Conservation (phyloP, 306 rosid species). For the Ormosia semicastrata region DNA sequence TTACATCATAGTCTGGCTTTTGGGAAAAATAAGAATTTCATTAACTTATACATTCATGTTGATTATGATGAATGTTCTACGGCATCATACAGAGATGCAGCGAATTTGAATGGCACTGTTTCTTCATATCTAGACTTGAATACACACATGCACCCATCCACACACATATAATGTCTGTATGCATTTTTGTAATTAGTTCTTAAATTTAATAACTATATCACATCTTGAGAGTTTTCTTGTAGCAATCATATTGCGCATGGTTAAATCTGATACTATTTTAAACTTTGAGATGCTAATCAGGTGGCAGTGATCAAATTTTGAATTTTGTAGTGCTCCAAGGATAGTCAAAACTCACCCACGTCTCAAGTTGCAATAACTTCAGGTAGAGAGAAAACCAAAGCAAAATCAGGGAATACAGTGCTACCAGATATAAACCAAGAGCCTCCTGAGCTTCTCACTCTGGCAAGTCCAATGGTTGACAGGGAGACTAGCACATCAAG, state of each 20-base stretch:
- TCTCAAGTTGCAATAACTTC: constrained; percentile 39
- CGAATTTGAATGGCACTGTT: constrained; percentile 1
- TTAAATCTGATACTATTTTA: constrained; percentile 12
- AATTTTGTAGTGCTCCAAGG: constrained; percentile 55
- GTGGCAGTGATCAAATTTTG: constrained; percentile 5
- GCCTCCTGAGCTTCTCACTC: constrained; percentile 40
- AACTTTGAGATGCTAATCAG: constrained; percentile 26
- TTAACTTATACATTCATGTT: not conserved
- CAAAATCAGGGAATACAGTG: constrained; percentile 15
- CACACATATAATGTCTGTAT: not conserved
- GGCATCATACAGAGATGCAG: not conserved
- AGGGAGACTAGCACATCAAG: constrained; percentile 74
- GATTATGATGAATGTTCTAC: not conserved
- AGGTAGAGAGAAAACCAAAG: constrained; percentile 42
- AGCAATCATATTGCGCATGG: not conserved
- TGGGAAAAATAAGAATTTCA: not conserved
- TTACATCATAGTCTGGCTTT: constrained; percentile 12
- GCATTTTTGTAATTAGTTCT: not conserved
- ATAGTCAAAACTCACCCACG: constrained; percentile 38
- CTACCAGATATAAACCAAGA: constrained; percentile 57
- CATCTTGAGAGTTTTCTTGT: constrained; percentile 16
- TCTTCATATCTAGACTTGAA: constrained; percentile 10
- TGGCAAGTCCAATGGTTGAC: constrained; percentile 47
- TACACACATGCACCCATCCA: not conserved
- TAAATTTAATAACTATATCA: not conserved